Conservation (phyloP, 2,329 filamentous ascomycete species). For the Cladophialophora yegresii region DNA sequence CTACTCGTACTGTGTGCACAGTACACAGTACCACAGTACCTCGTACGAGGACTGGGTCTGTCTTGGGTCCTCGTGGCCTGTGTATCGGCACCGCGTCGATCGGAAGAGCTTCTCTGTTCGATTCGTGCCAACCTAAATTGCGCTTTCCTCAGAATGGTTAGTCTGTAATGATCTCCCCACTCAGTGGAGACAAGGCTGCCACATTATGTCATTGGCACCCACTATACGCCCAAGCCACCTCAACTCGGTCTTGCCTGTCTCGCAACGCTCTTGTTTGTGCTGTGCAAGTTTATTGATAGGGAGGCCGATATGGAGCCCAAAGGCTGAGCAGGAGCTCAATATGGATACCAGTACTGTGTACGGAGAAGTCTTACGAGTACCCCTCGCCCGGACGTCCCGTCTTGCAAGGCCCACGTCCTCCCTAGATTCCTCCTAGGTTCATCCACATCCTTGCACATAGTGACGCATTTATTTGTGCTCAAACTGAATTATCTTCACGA, state of each 20-base stretch:
- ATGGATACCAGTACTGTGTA: too few species aligned
- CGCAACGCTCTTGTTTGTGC: not conserved
- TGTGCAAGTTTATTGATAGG: not conserved
- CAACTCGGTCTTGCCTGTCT: not conserved
- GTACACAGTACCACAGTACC: too few species aligned
- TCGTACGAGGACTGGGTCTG: too few species aligned
- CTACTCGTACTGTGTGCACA: too few species aligned
- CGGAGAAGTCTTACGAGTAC: not conserved
- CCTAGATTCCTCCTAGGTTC: not conserved
- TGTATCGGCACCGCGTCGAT: not conserved
- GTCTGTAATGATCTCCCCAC: not conserved
- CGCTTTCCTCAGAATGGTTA: not conserved
- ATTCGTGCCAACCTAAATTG: too few species aligned
- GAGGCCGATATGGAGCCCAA: not conserved
- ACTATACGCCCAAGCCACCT: not conserved
- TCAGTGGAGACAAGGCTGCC: constrained; percentile 8
- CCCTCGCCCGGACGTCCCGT: too few species aligned
- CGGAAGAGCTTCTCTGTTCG: not conserved
- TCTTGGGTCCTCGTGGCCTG: too few species aligned
- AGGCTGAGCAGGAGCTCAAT: not conserved
- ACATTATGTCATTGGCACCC: constrained; percentile 7
- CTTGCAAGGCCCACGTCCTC: too few species aligned
- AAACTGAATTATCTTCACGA: not conserved
- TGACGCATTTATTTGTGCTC: not conserved
- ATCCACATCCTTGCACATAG: not conserved